A percentile compares a stretch with the other conserved stretches of the same genome.
phyloP scores from a whole-genome alignment of 2,329 filamentous ascomycete species.

The Sporothrix euskadiensis region DNA sequence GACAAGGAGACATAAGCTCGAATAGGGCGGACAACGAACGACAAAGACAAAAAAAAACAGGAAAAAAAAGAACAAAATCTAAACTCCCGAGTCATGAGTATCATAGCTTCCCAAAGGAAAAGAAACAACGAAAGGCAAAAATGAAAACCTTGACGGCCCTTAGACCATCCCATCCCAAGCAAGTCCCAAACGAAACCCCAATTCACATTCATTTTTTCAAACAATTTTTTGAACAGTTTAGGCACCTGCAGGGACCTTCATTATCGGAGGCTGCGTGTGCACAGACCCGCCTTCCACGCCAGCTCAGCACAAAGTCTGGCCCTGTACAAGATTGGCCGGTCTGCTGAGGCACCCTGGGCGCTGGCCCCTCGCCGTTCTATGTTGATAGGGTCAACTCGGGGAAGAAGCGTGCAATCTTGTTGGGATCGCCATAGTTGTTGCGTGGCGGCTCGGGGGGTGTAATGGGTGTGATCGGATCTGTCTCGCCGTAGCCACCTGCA shows the following conservation, averaged over 20 bases:
- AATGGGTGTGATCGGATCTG: slow-evolving; percentile 32
- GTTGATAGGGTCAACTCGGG: slow-evolving; percentile 39
- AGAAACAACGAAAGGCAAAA: not conserved
- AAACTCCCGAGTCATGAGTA: slow-evolving; percentile 26
- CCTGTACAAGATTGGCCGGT: not conserved
- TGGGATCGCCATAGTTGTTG: slow-evolving; percentile 42
- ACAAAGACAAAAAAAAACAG: not conserved
- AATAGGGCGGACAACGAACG: not conserved
- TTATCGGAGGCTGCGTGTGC: not conserved
- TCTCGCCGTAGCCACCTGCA: slow-evolving; percentile 21
- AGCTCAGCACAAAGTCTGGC: not conserved
- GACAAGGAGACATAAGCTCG: not conserved
- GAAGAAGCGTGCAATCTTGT: slow-evolving; percentile 44
- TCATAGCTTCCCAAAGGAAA: slow-evolving; percentile 17
- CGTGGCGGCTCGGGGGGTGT: slow-evolving; percentile 38
- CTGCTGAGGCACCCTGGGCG: not conserved
- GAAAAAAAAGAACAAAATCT: slow-evolving; percentile 12
- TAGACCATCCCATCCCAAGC: not conserved
- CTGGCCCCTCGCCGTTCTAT: slow-evolving; percentile 16
- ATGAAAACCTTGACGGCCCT: not conserved
- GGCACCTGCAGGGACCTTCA: not conserved
- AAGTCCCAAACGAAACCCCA: not conserved
- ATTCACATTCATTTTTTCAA: slow-evolving; percentile 4
- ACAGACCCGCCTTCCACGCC: not conserved
- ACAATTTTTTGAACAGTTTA: not conserved